A percentile compares a stretch with the other conserved stretches of the same genome.
These are phyloP conservation scores for Phyllachora maydis DNA, from an alignment of 2,329 filamentous ascomycete genomes.

Conservation along the genomic window DNA sequence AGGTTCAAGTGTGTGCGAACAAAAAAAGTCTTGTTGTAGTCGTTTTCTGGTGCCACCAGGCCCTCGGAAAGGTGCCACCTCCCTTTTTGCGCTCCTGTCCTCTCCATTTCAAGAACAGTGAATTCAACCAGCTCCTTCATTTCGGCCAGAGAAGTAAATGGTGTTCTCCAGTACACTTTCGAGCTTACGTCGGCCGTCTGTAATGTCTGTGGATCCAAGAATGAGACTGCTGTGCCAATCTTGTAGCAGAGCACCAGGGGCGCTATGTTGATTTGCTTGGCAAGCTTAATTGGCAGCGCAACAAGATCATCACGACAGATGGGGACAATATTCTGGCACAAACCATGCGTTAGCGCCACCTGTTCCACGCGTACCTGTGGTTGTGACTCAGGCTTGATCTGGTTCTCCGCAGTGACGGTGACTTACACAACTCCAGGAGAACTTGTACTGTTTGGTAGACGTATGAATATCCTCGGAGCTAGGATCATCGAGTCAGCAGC, in stretches of 20 bases:
- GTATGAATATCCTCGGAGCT: conserved; percentile 84
- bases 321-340: conserved; percentile 71
- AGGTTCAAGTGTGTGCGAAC: conserved; percentile 80
- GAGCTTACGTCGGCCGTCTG: conserved; percentile 75
- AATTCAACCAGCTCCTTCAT: conserved; percentile 78
- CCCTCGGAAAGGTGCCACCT: conserved; percentile 73
- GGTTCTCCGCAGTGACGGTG: too few relatives aligned
- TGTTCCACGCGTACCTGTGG: too few relatives aligned
- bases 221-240: conserved; percentile 74
- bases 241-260: conserved; percentile 73
- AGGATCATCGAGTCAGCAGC: too few relatives aligned
- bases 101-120: conserved; percentile 85
- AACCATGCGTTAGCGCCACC: too few relatives aligned
- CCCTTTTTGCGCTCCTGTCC: conserved; percentile 52
- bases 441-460: conserved; percentile 81
- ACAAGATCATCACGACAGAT: conserved; percentile 96
- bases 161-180: conserved; percentile 74
- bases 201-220: conserved; percentile 78
- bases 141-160: conserved; percentile 70
- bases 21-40: conserved; percentile 83
- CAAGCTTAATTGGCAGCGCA: conserved; percentile 75
- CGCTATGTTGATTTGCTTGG: conserved; percentile 69
- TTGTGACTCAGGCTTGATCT: too few relatives aligned
- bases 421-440: too few relatives aligned
- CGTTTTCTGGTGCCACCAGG: conserved; percentile 69